These are phyloP conservation scores for Heterobasidion parviporum DNA, from an alignment of 1,284 basidiomycete species.

Conservation along the genomic window DNA sequence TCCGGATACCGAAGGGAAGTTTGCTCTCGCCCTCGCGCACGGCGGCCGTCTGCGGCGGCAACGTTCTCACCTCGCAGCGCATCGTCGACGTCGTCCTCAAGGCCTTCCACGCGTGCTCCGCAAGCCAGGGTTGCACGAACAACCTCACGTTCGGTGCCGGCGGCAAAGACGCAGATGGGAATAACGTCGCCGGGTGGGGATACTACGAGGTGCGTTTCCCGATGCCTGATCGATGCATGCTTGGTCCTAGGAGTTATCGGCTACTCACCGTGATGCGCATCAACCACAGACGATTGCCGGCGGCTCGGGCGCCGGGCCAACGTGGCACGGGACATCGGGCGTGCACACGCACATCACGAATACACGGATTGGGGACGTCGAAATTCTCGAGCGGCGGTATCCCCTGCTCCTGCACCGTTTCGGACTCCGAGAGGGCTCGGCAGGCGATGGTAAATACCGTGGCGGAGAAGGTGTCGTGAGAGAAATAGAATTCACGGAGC, in stretches of 20 bases:
- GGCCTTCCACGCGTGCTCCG: constrained; percentile 90
- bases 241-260: too few relatives aligned
- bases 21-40: constrained; percentile 78
- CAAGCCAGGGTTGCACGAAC: constrained; percentile 91
- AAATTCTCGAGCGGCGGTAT: constrained; percentile 87
- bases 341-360: constrained; percentile 93
- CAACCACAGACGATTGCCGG: constrained; percentile 79
- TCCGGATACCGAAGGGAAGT: constrained; percentile 76
- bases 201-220: constrained; percentile 73
- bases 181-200: constrained; percentile 78
- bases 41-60: constrained; percentile 90
- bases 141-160: constrained; percentile 90
- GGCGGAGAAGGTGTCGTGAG: constrained; percentile 88
- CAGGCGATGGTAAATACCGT: constrained; percentile 68
- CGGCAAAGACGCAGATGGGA: constrained; percentile 78
- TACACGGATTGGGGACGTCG: constrained; percentile 87
- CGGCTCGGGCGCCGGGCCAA: constrained; percentile 85
- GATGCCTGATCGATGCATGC: too few relatives aligned
- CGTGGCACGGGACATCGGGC: constrained; percentile 86
- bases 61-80: constrained; percentile 87
- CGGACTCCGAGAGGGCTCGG: constrained; percentile 70
- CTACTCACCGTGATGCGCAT: neutral
- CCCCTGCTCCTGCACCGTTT: constrained; percentile 84
- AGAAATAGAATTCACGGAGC: constrained; percentile 83
- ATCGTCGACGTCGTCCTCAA: constrained; percentile 94